Evolutionary conservation across 352 stramenopile species (phyloP), one percentile per base, ranked within the genome.

Genomic region (Phytophthora macrochlamydospora): DNA sequence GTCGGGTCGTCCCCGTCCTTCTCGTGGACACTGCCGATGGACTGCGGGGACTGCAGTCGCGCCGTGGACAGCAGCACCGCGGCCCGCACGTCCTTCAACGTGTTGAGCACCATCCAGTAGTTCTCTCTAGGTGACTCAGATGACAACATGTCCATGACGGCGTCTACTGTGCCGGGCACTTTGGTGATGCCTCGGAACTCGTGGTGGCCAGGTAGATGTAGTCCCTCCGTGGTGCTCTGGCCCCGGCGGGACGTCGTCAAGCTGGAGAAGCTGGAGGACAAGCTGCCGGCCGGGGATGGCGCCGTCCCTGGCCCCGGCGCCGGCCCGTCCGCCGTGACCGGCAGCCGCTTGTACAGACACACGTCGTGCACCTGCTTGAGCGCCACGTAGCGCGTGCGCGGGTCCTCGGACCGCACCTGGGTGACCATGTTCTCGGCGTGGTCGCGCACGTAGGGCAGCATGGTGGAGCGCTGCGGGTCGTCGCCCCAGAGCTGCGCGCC

Each of bases 41-140:
- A 71, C 79, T 38, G 67, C 18, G 52, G 65, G 46, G 44, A 63
- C 61, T 57, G 59, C 52, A 55, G 66, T 18, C 52, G 85, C 46
- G 24, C 81, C 68, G 61, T 76, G 14, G 66, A 72, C 44, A 89
- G 76, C 42, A 90, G 51, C 35, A 78, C 75, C 51, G 73, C 72
- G 28, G 81, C 69, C n/a, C 84, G 73, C 32, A 93, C 63, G 4
- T 87, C 78, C 35, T 79, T 79, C 44, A 89, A 75, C 40, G 79
- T 90, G 63, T 93, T 91, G 43, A 89, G 69, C 52, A 81, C 81
- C 14, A 87, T 71, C 85, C 85, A 93, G 76, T 90, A 90, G 48
- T 79, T 80, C 56, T 91, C 82, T 28, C 85, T 83, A 30, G 78
- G 70, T 18, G 80, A 75, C 32, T 91, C 80, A 40, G 78, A 74